A percentile compares a stretch with the other conserved stretches of the same genome.
Conservation (phyloP, 176 grass and related monocot genomes). For the Triticum turgidum region DNA sequence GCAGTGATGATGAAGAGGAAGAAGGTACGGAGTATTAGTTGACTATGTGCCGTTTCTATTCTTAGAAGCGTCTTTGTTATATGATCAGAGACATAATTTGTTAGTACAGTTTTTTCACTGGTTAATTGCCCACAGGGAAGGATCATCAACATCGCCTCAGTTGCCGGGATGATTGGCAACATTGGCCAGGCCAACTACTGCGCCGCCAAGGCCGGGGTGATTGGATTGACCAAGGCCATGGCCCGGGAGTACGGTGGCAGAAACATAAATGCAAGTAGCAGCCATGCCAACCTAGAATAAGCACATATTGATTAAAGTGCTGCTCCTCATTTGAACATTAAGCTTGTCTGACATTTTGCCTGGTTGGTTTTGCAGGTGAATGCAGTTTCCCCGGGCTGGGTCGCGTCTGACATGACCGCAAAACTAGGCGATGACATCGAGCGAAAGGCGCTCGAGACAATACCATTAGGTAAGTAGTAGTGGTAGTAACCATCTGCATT, state of each 20-base stretch:
- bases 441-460: slow-evolving; percentile 64
- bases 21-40: slow-evolving; percentile 41
- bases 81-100: background rate
- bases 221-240: slow-evolving; percentile 88
- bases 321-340: background rate
- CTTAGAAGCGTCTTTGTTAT: background rate
- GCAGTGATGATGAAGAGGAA: slow-evolving; percentile 81
- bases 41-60: background rate
- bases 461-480: slow-evolving; percentile 54
- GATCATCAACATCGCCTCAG: slow-evolving; percentile 86
- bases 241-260: slow-evolving; percentile 90
- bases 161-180: slow-evolving; percentile 84
- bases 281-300: background rate
- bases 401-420: slow-evolving; percentile 85
- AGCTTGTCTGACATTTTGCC: background rate
- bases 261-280: slow-evolving; percentile 81
- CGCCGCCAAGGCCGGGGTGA: slow-evolving; percentile 89
- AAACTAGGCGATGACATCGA: slow-evolving; percentile 76
- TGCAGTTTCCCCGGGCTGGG: slow-evolving; percentile 79
- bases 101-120: background rate
- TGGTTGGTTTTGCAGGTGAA: slow-evolving; percentile 55
- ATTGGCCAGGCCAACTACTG: slow-evolving; percentile 90
- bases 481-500: background rate
- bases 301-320: background rate
- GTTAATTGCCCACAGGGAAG: slow-evolving; percentile 50